phyloP scores from a whole-genome alignment of 2,329 filamentous ascomycete species.

The Lasiodiplodia hormozganensis region DNA sequence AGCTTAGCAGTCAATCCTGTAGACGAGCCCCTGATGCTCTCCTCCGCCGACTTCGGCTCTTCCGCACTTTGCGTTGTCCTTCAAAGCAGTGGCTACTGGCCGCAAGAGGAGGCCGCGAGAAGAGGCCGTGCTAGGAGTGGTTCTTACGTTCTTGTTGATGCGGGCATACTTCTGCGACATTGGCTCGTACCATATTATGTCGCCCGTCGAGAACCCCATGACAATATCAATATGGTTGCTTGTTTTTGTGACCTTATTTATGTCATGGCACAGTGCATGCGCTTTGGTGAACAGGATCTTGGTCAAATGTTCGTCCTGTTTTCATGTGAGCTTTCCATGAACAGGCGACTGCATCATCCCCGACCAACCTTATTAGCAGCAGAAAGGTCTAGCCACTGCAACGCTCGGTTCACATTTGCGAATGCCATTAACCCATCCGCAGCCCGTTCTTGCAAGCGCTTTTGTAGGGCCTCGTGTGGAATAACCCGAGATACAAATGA shows the following conservation, averaged over 20 bases:
- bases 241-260: conserved; percentile 83
- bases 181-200: conserved; percentile 98
- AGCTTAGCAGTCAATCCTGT: background rate
- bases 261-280: conserved; percentile 92
- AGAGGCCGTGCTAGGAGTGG: background rate
- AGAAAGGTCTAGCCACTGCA: conserved; percentile 93
- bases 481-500: conserved; percentile 98
- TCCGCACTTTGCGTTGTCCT: background rate
- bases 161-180: conserved; percentile 95
- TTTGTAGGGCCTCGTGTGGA: conserved; percentile 79
- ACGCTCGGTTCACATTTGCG: conserved; percentile 92
- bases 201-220: conserved; percentile 94
- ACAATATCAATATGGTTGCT: conserved; percentile 84
- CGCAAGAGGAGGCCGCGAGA: background rate
- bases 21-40: background rate
- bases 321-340: background rate
- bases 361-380: conserved; percentile 68
- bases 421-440: conserved; percentile 86
- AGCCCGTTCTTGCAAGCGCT: conserved; percentile 79
- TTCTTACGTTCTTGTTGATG: conserved; percentile 87
- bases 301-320: conserved; percentile 82
- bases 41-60: conserved; percentile 6
- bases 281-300: conserved; percentile 98
- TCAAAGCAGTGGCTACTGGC: background rate
- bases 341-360: background rate